A percentile compares a stretch with the other conserved stretches of the same genome.
Evolutionary conservation across 2,329 filamentous ascomycete genomes (phyloP).

Genomic region (Talaromyces albobiverticillius): DNA sequence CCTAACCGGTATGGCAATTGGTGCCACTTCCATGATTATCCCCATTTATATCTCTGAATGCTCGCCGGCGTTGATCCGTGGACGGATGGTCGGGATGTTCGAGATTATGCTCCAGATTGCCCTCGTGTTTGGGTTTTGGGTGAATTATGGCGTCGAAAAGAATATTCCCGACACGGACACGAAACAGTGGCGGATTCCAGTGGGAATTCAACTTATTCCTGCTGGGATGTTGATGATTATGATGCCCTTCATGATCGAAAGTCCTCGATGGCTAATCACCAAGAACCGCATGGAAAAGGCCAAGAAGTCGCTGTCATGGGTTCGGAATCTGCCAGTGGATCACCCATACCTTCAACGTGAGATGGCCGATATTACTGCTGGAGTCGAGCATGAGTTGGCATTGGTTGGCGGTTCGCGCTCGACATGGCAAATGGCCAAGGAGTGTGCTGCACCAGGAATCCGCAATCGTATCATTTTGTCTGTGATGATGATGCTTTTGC

Average conservation of each 20-base stretch:
- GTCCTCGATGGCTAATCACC: slow-evolving; percentile 63
- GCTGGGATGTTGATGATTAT: slow-evolving; percentile 57
- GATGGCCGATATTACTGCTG: slow-evolving; percentile 32
- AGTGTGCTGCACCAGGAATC: slow-evolving; percentile 1
- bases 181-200: slow-evolving; percentile 57
- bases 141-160: slow-evolving; percentile 49
- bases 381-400: not conserved
- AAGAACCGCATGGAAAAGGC: slow-evolving; percentile 64
- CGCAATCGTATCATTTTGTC: slow-evolving; percentile 1
- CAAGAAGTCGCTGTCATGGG: slow-evolving; percentile 49
- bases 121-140: slow-evolving; percentile 45
- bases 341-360: slow-evolving; percentile 55
- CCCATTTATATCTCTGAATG: slow-evolving; percentile 59
- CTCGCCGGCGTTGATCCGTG: slow-evolving; percentile 54
- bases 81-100: slow-evolving; percentile 58
- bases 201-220: slow-evolving; percentile 61
- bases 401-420: not conserved
- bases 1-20: slow-evolving; percentile 23
- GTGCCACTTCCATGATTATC: slow-evolving; percentile 52
- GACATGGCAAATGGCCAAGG: not conserved
- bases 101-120: slow-evolving; percentile 52
- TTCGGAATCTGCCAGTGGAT: slow-evolving; percentile 52
- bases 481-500: slow-evolving; percentile 6
- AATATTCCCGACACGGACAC: slow-evolving; percentile 33
- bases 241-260: slow-evolving; percentile 61